A percentile compares a stretch with the other conserved stretches of the same genome.
These are phyloP conservation scores for Neophaeococcomyces mojaviensis DNA, from an alignment of 2,329 filamentous ascomycete species.

Conservation along the genomic window DNA sequence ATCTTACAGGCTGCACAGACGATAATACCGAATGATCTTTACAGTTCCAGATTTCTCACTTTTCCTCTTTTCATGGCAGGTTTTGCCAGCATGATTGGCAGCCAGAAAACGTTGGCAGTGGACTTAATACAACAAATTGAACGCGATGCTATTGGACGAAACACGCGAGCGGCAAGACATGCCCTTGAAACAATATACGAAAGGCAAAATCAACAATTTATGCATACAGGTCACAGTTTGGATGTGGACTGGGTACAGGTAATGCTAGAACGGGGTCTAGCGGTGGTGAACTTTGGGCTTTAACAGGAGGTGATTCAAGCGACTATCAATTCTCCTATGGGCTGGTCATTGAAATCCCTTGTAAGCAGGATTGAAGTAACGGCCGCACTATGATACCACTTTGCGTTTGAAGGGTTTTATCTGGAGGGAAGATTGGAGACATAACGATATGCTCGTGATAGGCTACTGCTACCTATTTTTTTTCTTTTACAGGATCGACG, in stretches of 20 bases:
- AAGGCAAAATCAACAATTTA: constrained; percentile 37
- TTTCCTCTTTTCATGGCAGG: constrained; percentile 51
- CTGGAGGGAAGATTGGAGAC: no score
- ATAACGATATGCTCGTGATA: no score
- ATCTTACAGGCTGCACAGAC: constrained; percentile 40
- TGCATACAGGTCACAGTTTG: constrained; percentile 33
- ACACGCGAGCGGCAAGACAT: constrained; percentile 38
- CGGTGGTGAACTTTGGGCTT: constrained; percentile 44
- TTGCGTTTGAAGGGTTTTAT: background rate
- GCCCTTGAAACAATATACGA: constrained; percentile 44
- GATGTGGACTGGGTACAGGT: constrained; percentile 46
- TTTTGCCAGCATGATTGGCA: constrained; percentile 33
- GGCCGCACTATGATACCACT: constrained; percentile 4
- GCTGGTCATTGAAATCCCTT: background rate
- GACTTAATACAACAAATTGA: constrained; percentile 44
- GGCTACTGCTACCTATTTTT: no score
- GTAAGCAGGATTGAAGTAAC: background rate
- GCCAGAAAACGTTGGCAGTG: constrained; percentile 41
- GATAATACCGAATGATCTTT: constrained; percentile 32
- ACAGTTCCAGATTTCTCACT: constrained; percentile 40
- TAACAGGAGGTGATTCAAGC: background rate
- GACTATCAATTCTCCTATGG: background rate
- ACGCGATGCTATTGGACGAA: constrained; percentile 41
- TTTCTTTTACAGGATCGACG: no score
- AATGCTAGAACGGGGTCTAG: constrained; percentile 38